phyloP scores from a whole-genome alignment of 345 rosid species.

The Theobroma cacao region DNA sequence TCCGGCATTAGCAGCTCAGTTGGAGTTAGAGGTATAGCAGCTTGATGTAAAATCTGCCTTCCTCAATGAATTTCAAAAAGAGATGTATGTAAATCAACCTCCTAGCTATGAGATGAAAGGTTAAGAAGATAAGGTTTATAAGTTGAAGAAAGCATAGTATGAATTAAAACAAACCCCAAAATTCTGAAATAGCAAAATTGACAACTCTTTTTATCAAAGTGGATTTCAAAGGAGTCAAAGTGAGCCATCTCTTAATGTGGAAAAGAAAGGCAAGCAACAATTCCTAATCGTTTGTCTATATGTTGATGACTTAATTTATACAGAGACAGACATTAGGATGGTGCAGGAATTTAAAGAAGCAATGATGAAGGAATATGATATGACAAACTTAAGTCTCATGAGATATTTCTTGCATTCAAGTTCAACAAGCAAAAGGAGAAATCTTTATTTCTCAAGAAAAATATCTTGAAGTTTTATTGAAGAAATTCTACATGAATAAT shows the following conservation, averaged over 20 bases:
- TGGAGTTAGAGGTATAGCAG: too few species aligned
- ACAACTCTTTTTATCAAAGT: too few species aligned
- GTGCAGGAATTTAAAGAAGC: background rate
- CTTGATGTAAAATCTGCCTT: too few species aligned
- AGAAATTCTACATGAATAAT: background rate
- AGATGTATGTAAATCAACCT: too few species aligned
- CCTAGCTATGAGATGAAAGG: too few species aligned
- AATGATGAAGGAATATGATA: background rate
- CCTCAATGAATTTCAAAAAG: too few species aligned
- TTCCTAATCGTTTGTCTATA: background rate
- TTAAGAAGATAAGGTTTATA: too few species aligned
- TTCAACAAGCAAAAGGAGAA: background rate
- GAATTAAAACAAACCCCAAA: too few species aligned
- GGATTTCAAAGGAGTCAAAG: background rate
- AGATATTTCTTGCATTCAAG: background rate
- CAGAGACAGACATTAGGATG: background rate
- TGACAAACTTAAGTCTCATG: background rate
- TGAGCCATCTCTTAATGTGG: slow-evolving; percentile 2
- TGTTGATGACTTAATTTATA: background rate
- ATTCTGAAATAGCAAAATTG: too few species aligned
- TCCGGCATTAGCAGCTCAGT: too few species aligned
- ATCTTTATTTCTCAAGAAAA: slow-evolving; percentile 5
- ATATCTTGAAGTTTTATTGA: background rate
- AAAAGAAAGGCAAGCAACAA: background rate
- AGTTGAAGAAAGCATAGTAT: too few species aligned